Evolutionary conservation across 352 stramenopile species (phyloP).

Genomic region (Plasmopara muralis): DNA sequence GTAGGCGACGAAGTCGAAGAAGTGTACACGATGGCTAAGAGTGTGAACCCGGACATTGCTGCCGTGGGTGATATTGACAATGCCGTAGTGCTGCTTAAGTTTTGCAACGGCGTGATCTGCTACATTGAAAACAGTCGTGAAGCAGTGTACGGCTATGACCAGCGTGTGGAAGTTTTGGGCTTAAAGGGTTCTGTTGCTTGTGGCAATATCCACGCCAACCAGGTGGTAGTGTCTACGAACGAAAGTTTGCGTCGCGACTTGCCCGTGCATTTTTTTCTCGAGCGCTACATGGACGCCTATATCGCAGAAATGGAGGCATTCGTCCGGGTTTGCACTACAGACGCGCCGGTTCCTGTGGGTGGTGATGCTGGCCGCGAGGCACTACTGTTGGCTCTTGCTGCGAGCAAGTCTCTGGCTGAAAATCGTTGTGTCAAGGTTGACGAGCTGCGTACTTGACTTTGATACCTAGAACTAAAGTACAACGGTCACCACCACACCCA

Average conservation of each 20-base stretch:
- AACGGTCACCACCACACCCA: too few species aligned
- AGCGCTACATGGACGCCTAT: constrained; percentile 89
- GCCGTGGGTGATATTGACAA: constrained; percentile 88
- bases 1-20: constrained; percentile 73
- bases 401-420: constrained; percentile 59
- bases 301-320: constrained; percentile 68
- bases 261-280: constrained; percentile 93
- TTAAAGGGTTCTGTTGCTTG: constrained; percentile 87
- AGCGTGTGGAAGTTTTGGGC: constrained; percentile 90
- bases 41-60: constrained; percentile 45
- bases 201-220: constrained; percentile 93
- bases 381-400: constrained; percentile 57
- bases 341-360: constrained; percentile 37
- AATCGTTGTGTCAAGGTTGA: constrained; percentile 61
- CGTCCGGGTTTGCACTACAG: constrained; percentile 42
- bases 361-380: constrained; percentile 57
- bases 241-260: constrained; percentile 65
- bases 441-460: constrained; percentile 33
- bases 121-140: constrained; percentile 94
- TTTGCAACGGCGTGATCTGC: constrained; percentile 83
- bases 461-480: too few species aligned
- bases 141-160: constrained; percentile 92
- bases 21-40: constrained; percentile 62
- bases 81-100: constrained; percentile 87
- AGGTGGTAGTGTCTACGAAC: constrained; percentile 48